Base-by-base conservation (phyloP, 306 rosid genomes). In the Comarum palustre region DNA sequence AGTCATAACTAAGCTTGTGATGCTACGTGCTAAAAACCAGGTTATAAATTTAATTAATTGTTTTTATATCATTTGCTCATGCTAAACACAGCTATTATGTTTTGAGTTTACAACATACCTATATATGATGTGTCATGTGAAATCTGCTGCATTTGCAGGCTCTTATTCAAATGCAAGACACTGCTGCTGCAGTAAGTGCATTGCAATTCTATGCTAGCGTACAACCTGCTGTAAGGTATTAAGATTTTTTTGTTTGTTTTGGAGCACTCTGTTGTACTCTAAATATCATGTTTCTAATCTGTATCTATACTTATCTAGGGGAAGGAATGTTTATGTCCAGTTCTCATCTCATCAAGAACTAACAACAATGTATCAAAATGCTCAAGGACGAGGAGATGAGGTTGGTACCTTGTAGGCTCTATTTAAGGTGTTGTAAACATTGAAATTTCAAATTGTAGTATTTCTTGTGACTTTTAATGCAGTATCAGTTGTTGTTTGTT, bases 11-110 rank as follows among this genome's bases (percentile, higher is more conserved):
- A 95, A 95, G 89, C 99, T 95, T 75, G 99, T 95, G 74, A 91
- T 95, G 97, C 90, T 95, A 79, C 97, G 99, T 32, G 96, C 99
- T 1, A 95, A 95, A 83, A 95, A 95, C 81, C 99, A 95, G 99
- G 99, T 95, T 8, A 46, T n/a, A 2, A 41, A 1, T 38, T 39
- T 7, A 34, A 34, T 39, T 39, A 41, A 39, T 39, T 41, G 45
- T 41, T 72, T 78, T 58, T 52, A 57, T 68, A 77, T 71, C 36
- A 65, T 66, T 61, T 66, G 57, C 59, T 55, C 61, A 51, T 42
- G 74, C 50, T 17, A 70, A 62, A 19, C 8, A 13, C 22, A 59
- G 19, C 15, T 76, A 59, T 67, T 69, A 42, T 69, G 58, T 54
- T 38, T 9, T 22, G 55, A 63, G 57, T 55, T 76, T 58, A 67